phyloP scores from a whole-genome alignment of 2,329 filamentous ascomycete genomes.

The Cordyceps javanica region DNA sequence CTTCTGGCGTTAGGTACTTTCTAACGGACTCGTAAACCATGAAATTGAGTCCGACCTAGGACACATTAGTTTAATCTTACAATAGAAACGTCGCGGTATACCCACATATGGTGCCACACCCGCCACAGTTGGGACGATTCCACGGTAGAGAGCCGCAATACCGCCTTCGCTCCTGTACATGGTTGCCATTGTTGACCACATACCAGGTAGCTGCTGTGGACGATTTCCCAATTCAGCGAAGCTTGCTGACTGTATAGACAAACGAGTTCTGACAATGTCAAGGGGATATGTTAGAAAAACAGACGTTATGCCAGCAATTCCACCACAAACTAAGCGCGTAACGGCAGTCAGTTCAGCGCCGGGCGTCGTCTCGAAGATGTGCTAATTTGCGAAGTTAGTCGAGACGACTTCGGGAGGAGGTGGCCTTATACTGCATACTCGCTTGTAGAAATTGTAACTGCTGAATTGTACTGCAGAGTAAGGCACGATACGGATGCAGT shows the following conservation, averaged over 20 bases:
- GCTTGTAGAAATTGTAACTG: constrained; percentile 95
- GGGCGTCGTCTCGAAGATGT: constrained; percentile 71
- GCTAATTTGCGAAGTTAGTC: constrained; percentile 26
- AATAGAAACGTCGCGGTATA: background rate
- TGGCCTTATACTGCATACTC: constrained; percentile 50
- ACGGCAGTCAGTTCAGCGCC: constrained; percentile 68
- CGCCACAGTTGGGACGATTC: constrained; percentile 87
- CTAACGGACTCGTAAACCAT: constrained; percentile 95
- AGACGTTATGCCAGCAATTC: constrained; percentile 87
- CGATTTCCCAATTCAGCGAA: constrained; percentile 68
- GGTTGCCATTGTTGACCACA: constrained; percentile 74
- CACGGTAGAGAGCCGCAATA: constrained; percentile 78
- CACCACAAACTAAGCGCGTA: constrained; percentile 80
- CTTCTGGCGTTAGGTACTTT: constrained; percentile 77
- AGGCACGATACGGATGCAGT: constrained; percentile 95
- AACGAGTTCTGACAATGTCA: constrained; percentile 90
- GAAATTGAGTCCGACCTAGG: constrained; percentile 90
- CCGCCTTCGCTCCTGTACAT: constrained; percentile 96
- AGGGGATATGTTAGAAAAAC: constrained; percentile 93
- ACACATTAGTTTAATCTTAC: constrained; percentile 13
- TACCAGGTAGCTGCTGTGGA: constrained; percentile 71
- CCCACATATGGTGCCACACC: constrained; percentile 89
- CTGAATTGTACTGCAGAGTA: constrained; percentile 98
- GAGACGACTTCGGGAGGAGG: constrained; percentile 3
- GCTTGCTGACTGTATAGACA: constrained; percentile 97